These are phyloP conservation scores for Penicillium lividum DNA, from an alignment of 495 filamentous ascomycete genomes.

Conservation along the genomic window DNA sequence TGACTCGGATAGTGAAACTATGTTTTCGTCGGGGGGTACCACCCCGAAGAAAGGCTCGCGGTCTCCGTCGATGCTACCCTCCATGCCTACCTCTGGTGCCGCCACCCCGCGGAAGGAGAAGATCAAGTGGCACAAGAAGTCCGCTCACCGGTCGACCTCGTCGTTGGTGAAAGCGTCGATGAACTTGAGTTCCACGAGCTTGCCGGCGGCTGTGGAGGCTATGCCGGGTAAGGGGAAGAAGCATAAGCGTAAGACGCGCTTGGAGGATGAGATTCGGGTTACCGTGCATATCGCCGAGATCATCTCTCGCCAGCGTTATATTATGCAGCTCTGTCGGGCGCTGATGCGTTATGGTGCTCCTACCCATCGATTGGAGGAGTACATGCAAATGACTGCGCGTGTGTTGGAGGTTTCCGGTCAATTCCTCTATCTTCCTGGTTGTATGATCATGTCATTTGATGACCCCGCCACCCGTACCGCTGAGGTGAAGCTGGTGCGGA, in stretches of 20 bases:
- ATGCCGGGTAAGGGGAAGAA: conserved; percentile 34
- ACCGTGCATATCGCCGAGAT: conserved; percentile 87
- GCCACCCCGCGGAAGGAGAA: conserved; percentile 58
- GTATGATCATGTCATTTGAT: conserved; percentile 95
- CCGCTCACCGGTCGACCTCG: conserved; percentile 42
- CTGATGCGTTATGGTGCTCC: conserved; percentile 84
- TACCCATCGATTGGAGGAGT: conserved; percentile 79
- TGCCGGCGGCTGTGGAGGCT: conserved; percentile 34
- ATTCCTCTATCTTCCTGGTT: conserved; percentile 88
- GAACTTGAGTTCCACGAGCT: conserved; percentile 44
- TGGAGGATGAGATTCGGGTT: conserved; percentile 71
- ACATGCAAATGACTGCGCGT: conserved; percentile 87
- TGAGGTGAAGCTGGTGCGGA: conserved; percentile 85
- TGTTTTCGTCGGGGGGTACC: conserved; percentile 36
- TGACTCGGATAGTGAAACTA: conserved; percentile 43
- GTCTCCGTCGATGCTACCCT: conserved; percentile 20
- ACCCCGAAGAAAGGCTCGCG: conserved; percentile 36
- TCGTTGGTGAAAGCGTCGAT: conserved; percentile 50
- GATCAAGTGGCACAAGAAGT: conserved; percentile 67
- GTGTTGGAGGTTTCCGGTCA: conserved; percentile 89
- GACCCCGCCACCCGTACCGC: conserved; percentile 87
- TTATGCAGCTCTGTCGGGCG: conserved; percentile 82
- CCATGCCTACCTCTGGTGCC: conserved; percentile 46
- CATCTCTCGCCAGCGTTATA: conserved; percentile 80
- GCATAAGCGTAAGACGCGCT: conserved; percentile 42